These are phyloP conservation scores for Phylloporus sp. DNA, from an alignment of 768 basidiomycete genomes.

Conservation along the genomic window DNA sequence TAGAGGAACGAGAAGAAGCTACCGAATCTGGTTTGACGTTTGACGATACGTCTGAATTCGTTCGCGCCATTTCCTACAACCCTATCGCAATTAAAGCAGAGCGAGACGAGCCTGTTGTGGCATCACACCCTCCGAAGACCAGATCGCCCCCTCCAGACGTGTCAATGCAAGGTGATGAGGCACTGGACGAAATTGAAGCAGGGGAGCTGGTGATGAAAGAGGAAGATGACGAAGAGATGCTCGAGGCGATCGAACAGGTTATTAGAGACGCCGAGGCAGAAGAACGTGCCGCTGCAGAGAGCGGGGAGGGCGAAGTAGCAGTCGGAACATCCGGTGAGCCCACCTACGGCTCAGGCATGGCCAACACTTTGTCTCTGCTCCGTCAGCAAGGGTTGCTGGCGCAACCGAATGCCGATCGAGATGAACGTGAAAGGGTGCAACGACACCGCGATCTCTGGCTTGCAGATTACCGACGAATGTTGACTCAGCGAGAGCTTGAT, in stretches of 20 bases:
- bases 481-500: slow-evolving; percentile 79
- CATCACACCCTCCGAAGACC: slow-evolving; percentile 27
- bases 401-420: slow-evolving; percentile 54
- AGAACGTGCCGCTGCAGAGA: slow-evolving; percentile 37
- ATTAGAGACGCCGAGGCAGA: slow-evolving; percentile 62
- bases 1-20: slow-evolving; percentile 42
- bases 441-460: slow-evolving; percentile 87
- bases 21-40: slow-evolving; percentile 63
- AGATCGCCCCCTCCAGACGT: slow-evolving; percentile 48
- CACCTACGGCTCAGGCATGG: slow-evolving; percentile 80
- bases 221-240: slow-evolving; percentile 74
- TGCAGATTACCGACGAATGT: slow-evolving; percentile 72
- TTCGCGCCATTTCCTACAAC: slow-evolving; percentile 74
- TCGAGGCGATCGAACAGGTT: slow-evolving; percentile 71
- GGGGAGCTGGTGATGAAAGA: slow-evolving; percentile 79
- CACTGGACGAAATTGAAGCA: slow-evolving; percentile 72
- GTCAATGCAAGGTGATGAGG: slow-evolving; percentile 60
- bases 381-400: slow-evolving; percentile 89
- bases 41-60: slow-evolving; percentile 96
- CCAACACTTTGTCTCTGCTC: slow-evolving; percentile 82
- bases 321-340: slow-evolving; percentile 73
- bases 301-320: slow-evolving; percentile 29
- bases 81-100: slow-evolving; percentile 52
- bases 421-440: slow-evolving; percentile 78
- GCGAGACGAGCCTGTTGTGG: slow-evolving; percentile 34